These are phyloP conservation scores for Talaromyces marneffei DNA, from an alignment of 2,329 filamentous ascomycete genomes.

Conservation along the genomic window DNA sequence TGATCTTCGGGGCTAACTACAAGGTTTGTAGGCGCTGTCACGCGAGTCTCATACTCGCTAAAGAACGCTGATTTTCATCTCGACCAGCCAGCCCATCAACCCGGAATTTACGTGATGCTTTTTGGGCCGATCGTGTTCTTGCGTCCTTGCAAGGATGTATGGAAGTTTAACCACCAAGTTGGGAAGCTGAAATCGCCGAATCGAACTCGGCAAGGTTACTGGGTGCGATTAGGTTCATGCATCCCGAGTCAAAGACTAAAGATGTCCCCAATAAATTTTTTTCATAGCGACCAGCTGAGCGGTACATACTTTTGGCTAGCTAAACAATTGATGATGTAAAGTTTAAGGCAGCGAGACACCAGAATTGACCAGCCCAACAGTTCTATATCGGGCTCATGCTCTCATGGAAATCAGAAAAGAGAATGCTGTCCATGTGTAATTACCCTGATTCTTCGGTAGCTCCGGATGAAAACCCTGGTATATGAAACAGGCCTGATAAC, in stretches of 20 bases:
- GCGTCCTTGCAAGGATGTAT: background rate
- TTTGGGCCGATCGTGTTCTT: background rate
- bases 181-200: background rate
- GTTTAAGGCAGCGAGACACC: background rate
- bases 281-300: background rate
- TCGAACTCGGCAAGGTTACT: background rate
- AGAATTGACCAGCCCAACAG: background rate
- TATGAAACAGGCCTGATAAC: background rate
- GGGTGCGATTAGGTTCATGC: background rate
- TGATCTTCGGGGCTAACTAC: background rate
- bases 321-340: background rate
- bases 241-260: background rate
- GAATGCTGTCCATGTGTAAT: background rate
- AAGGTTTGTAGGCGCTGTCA: background rate
- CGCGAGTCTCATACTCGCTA: background rate
- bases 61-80: background rate
- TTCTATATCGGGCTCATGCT: background rate
- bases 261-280: background rate
- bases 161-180: background rate
- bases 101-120: background rate
- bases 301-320: background rate
- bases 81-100: background rate
- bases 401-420: background rate
- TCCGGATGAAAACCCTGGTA: background rate
- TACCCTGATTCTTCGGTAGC: background rate